phyloP scores from a whole-genome alignment of 1,284 basidiomycete genomes.

The Sanguinoderma infundibulare region DNA sequence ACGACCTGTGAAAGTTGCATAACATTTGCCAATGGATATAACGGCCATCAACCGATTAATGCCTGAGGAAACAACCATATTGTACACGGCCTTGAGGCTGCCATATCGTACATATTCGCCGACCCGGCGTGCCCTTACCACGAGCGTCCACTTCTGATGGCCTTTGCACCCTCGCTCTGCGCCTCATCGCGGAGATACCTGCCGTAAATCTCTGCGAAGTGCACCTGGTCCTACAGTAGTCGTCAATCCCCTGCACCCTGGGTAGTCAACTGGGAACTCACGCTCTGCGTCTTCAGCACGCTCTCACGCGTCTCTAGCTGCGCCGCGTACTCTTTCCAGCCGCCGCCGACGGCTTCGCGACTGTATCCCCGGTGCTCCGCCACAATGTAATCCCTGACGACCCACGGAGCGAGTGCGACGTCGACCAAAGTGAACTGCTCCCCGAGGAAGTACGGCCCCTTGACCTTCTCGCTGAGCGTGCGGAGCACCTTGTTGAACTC shows the following conservation, averaged over 20 bases:
- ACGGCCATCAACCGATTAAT: too few relatives aligned
- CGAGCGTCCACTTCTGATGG: slow-evolving; percentile 49
- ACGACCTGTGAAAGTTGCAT: too few relatives aligned
- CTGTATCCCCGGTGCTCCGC: slow-evolving; percentile 55
- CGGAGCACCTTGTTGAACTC: slow-evolving; percentile 36
- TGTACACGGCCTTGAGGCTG: too few relatives aligned
- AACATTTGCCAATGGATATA: too few relatives aligned
- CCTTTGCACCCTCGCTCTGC: slow-evolving; percentile 64
- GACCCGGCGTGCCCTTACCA: too few relatives aligned
- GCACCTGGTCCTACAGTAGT: slow-evolving; percentile 45
- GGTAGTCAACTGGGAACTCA: slow-evolving; percentile 34
- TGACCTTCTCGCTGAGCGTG: slow-evolving; percentile 50
- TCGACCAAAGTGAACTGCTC: slow-evolving; percentile 62
- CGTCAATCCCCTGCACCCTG: slow-evolving; percentile 13
- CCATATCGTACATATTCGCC: too few relatives aligned
- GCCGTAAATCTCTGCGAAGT: slow-evolving; percentile 55
- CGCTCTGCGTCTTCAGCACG: slow-evolving; percentile 54
- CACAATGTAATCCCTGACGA: slow-evolving; percentile 52
- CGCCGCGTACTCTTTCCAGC: slow-evolving; percentile 53
- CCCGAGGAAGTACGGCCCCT: slow-evolving; percentile 65
- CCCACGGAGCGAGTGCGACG: slow-evolving; percentile 63
- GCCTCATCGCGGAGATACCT: slow-evolving; percentile 62
- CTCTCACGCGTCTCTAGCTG: slow-evolving; percentile 50
- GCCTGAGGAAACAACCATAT: too few relatives aligned
- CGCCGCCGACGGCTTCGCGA: slow-evolving; percentile 45